phyloP scores from a whole-genome alignment of 2,329 filamentous ascomycete genomes.

The Elsinoe ampelina region DNA sequence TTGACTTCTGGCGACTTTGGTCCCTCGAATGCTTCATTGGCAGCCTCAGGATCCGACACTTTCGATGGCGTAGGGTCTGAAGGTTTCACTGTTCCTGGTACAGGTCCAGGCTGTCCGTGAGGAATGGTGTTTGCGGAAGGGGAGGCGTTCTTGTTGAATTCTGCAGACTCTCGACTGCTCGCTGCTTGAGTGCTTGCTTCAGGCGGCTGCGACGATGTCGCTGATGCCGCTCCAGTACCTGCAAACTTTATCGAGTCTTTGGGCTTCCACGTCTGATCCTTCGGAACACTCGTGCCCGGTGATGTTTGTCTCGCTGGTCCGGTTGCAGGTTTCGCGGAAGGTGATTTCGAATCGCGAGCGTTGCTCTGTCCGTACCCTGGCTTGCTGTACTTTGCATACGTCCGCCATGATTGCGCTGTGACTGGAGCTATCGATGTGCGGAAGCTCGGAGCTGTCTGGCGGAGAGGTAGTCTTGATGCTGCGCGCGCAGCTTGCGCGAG shows the following conservation, averaged over 20 bases:
- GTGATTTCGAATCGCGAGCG: conserved; percentile 11
- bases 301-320: conserved; percentile 25
- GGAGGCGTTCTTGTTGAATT: conserved; percentile 25
- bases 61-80: conserved; percentile 17
- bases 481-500: conserved; percentile 11
- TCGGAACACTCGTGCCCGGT: conserved; percentile 24
- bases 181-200: conserved; percentile 21
- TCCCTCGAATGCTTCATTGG: conserved; percentile 31
- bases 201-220: conserved; percentile 14
- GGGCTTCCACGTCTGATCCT: conserved; percentile 34
- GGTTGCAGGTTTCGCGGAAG: conserved; percentile 18
- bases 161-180: conserved; percentile 25
- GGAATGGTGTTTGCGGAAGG: conserved; percentile 25
- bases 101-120: conserved; percentile 20
- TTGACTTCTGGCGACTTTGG: conserved; percentile 28
- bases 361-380: conserved; percentile 1
- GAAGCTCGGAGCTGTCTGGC: background rate
- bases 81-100: background rate
- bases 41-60: conserved; percentile 11
- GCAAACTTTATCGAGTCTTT: conserved; percentile 32
- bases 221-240: conserved; percentile 20
- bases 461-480: conserved; percentile 10
- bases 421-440: background rate
- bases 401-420: background rate
- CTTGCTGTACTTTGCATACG: conserved; percentile 11